phyloP scores from a whole-genome alignment of 768 basidiomycete genomes.

The Hypholoma sublateritium region DNA sequence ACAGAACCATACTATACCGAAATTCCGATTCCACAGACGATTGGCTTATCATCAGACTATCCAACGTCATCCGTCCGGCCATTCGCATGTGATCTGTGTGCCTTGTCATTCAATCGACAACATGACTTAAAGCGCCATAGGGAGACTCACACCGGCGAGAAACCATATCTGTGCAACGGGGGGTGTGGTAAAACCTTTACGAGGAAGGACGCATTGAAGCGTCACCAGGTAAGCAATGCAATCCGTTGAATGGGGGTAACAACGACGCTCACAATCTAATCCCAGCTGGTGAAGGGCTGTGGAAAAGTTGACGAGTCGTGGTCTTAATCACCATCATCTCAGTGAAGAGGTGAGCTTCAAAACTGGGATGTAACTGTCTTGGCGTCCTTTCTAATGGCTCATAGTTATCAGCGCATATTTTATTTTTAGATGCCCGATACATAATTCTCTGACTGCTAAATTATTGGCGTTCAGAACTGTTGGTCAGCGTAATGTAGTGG shows the following conservation, averaged over 20 bases:
- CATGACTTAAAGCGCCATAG: constrained; percentile 85
- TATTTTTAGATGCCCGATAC: constrained; percentile 20
- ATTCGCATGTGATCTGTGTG: constrained; percentile 70
- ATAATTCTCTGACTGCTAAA: constrained; percentile 16
- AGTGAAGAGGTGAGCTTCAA: constrained; percentile 5
- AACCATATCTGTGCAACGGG: constrained; percentile 80
- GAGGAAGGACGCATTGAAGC: constrained; percentile 82
- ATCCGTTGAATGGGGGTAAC: constrained; percentile 11
- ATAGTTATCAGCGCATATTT: constrained; percentile 6
- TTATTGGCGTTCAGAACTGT: constrained; percentile 10
- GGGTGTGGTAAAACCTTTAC: constrained; percentile 88
- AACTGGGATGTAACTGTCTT: background rate
- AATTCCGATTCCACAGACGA: constrained; percentile 33
- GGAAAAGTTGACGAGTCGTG: constrained; percentile 62
- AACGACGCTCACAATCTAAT: constrained; percentile 1
- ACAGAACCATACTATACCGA: constrained; percentile 32
- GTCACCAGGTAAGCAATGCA: constrained; percentile 65
- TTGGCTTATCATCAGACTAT: constrained; percentile 46
- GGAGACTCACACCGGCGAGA: constrained; percentile 84
- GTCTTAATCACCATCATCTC: constrained; percentile 7
- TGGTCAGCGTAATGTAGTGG: constrained; percentile 11
- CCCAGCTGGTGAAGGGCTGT: constrained; percentile 74
- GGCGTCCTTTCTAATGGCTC: background rate
- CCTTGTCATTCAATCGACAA: constrained; percentile 81
- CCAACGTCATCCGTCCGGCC: constrained; percentile 61